Base-by-base conservation (phyloP, 495 filamentous ascomycete genomes). In the Emericellopsis terricola region DNA sequence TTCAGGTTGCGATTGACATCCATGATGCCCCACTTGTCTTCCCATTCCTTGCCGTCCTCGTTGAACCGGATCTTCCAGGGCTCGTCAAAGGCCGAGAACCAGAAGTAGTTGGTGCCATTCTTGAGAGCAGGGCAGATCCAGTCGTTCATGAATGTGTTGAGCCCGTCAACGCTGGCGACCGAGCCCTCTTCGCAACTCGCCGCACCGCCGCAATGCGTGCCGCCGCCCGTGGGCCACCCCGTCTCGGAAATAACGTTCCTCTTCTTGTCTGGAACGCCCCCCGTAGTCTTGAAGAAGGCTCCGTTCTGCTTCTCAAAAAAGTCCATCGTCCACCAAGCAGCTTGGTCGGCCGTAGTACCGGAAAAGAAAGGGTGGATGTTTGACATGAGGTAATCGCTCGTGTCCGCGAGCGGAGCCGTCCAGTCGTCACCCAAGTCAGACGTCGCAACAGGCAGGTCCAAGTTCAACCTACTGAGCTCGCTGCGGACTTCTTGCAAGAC, bases 341-440 rank as follows among this genome's bases (percentile, higher is more conserved):
- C 87, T 14, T 61, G 46, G 15, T 69, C 59, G 10, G 68, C 75
- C 10, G 62, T 59, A 28, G 81, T 72, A 34, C 89, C 89, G 3
- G 73, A 83, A 45, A 97, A 97, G 65, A 97, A 96, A 2, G 89
- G 89, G 53, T 97, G 89, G 21, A 96, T 76, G 50, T 97, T 97
- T 14, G 82, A 80, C 87, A 96, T 96, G 48, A 94, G 73, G 40
- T 81, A 68, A 43, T 96, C 89, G 28, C 82, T 76, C 30, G 69
- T 60, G 4, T 48, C 35, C 0, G 80, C 76, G 11, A 97, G 65
- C 0, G 60, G 46, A 1, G 60, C 42, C 2, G 73, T 76, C 89
- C 89, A 96, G 47, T 85, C 78, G 41, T 86, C 78, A 11, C 89
- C 89, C 3, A 97, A 66, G 54, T 97, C 89, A 3, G 76, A 78